A percentile compares a stretch with the other conserved stretches of the same genome.
These are phyloP conservation scores for Pyricularia sp. DNA, from an alignment of 2,329 filamentous ascomycete genomes.

Conservation along the genomic window DNA sequence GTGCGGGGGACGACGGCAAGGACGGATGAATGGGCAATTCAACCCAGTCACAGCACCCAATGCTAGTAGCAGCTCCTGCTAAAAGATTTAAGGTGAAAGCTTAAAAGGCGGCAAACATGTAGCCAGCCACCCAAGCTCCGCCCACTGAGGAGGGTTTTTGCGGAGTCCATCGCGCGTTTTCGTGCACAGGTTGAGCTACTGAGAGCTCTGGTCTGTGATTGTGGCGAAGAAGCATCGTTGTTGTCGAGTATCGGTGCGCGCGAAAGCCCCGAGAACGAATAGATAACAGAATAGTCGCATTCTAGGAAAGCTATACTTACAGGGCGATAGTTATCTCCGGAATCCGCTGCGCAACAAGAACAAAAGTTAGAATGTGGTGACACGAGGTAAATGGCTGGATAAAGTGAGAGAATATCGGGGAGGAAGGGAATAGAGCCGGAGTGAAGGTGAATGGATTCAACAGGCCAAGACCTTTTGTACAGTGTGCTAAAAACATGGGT, in stretches of 20 bases:
- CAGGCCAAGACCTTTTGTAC: slow-evolving; percentile 10
- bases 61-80: not conserved
- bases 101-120: not conserved
- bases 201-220: not conserved
- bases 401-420: slow-evolving; percentile 12
- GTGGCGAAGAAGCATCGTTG: not conserved
- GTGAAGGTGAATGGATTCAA: slow-evolving; percentile 5
- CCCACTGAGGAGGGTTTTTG: not conserved
- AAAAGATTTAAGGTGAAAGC: not conserved
- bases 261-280: not conserved
- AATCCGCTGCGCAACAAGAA: slow-evolving; percentile 38
- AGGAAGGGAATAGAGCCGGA: slow-evolving; percentile 5
- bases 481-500: slow-evolving; percentile 15
- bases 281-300: not conserved
- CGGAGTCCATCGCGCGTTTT: not conserved
- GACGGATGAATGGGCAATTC: not conserved
- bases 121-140: not conserved
- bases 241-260: not conserved
- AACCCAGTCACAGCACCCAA: not conserved
- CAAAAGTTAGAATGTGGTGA: slow-evolving; percentile 11
- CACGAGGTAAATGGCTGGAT: slow-evolving; percentile 8
- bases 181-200: not conserved
- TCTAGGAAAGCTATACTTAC: slow-evolving; percentile 30
- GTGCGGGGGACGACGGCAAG: not conserved
- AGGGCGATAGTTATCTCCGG: slow-evolving; percentile 52